Percentiles rank a stretch among this genome's conserved stretches.
These are phyloP conservation scores for Salisapilia sapeloensis DNA, from an alignment of 352 stramenopile species.

Conservation along the genomic window DNA sequence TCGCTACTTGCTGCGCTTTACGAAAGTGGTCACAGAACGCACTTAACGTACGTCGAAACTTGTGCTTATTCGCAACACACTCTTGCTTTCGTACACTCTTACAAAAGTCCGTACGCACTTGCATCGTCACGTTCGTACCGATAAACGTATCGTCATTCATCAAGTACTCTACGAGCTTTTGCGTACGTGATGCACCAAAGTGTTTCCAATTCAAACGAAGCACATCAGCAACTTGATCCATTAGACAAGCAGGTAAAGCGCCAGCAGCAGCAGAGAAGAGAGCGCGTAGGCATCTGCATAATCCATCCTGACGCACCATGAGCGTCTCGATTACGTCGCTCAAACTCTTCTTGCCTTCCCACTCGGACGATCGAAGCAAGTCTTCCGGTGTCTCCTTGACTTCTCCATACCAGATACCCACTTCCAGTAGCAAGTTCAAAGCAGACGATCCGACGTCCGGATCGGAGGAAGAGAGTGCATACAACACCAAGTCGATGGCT, in stretches of 20 bases:
- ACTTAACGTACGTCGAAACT: conserved; percentile 59
- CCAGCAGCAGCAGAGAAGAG: conserved; percentile 47
- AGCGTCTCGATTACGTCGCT: conserved; percentile 44
- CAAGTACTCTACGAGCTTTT: conserved; percentile 39
- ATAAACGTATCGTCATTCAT: conserved; percentile 41
- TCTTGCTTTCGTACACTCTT: conserved; percentile 34
- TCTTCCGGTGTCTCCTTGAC: conserved; percentile 36
- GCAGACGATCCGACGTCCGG: conserved; percentile 36
- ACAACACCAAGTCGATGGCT: conserved; percentile 32
- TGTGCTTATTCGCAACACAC: conserved; percentile 57
- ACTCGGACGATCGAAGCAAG: conserved; percentile 22
- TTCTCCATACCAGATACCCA: conserved; percentile 53
- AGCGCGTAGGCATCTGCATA: conserved; percentile 47
- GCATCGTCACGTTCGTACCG: conserved; percentile 30
- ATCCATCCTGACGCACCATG: conserved; percentile 68
- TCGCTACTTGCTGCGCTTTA: conserved; percentile 11
- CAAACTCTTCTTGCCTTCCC: conserved; percentile 32
- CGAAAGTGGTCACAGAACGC: conserved; percentile 70
- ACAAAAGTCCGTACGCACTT: conserved; percentile 34
- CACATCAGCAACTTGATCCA: conserved; percentile 50
- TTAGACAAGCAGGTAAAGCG: conserved; percentile 31
- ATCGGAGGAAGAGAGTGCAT: conserved; percentile 44
- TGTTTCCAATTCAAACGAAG: conserved; percentile 60
- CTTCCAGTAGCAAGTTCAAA: conserved; percentile 39
- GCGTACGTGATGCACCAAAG: conserved; percentile 38